Evolutionary conservation across 352 stramenopile genomes (phyloP).

Genomic region (Globisporangium yorkense): DNA sequence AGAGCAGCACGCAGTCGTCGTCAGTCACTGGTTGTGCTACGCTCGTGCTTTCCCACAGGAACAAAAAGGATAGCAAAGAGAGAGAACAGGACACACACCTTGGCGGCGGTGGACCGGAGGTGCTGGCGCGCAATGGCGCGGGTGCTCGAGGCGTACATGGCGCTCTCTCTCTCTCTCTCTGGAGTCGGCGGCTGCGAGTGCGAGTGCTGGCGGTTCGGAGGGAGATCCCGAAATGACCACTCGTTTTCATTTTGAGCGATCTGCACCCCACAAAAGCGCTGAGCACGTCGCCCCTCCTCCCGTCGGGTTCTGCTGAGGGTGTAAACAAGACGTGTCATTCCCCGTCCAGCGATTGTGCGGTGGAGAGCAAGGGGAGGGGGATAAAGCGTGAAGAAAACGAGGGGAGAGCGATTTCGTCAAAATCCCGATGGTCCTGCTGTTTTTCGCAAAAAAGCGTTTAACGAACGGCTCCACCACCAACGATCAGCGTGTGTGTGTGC

Average conservation of each 20-base stretch:
- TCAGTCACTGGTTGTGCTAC: conserved; percentile 5
- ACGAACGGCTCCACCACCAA: no score
- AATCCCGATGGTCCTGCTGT: neutral
- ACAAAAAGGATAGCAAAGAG: neutral
- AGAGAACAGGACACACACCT: conserved; percentile 24
- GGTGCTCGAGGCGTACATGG: conserved; percentile 53
- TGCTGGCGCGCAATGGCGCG: conserved; percentile 54
- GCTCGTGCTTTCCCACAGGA: no score
- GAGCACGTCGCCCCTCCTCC: conserved; percentile 8
- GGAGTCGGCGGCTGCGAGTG: conserved; percentile 1
- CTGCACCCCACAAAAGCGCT: neutral
- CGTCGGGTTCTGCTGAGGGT: conserved; percentile 9
- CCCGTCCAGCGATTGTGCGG: neutral
- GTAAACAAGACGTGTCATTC: neutral
- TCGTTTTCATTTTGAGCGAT: conserved; percentile 12
- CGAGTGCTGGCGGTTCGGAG: conserved; percentile 19
- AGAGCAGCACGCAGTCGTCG: conserved; percentile 4
- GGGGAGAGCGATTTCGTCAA: neutral
- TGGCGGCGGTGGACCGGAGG: conserved; percentile 55
- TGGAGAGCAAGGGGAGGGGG: neutral
- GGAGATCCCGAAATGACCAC: conserved; percentile 83
- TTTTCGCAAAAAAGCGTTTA: neutral
- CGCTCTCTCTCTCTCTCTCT: conserved; percentile 5
- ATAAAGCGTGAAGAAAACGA: conserved; percentile 5
- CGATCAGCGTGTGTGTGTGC: no score